Evolutionary conservation across 495 filamentous ascomycete species (phyloP).

Genomic region (Aspergillus sclerotiicarbonarius): DNA sequence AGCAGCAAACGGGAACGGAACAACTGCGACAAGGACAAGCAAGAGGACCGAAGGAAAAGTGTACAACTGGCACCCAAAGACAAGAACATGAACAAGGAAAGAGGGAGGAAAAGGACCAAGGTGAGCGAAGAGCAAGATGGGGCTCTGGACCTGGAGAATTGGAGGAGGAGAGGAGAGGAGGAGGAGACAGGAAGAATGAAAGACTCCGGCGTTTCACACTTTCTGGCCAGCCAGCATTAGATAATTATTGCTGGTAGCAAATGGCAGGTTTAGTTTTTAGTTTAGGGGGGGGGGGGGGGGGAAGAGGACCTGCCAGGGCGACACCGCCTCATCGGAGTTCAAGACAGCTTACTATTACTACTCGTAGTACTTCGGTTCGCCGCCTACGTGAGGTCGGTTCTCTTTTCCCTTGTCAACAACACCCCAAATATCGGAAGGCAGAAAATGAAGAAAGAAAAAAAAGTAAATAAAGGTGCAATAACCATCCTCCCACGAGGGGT

Average conservation of each 20-base stretch:
- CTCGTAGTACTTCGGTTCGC: neutral
- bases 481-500: neutral
- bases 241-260: constrained; percentile 20
- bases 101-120: constrained; percentile 16
- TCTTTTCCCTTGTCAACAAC: neutral
- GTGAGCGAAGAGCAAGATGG: constrained; percentile 16
- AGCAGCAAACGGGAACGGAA: constrained; percentile 12
- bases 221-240: constrained; percentile 27
- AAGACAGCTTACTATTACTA: neutral
- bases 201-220: constrained; percentile 28
- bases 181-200: constrained; percentile 18
- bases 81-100: constrained; percentile 4
- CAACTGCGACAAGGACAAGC: constrained; percentile 4
- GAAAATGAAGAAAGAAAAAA: neutral
- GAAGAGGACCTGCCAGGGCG: neutral
- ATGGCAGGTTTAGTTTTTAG: constrained; percentile 12
- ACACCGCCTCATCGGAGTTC: constrained; percentile 1
- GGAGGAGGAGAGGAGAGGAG: neutral
- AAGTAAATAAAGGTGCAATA: neutral
- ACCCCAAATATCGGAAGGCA: neutral
- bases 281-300: constrained; percentile 5
- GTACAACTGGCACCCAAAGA: constrained; percentile 4
- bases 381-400: neutral
- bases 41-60: neutral
- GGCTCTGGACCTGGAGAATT: constrained; percentile 8